Conservation (phyloP, 2,329 filamentous ascomycete genomes). For the Clarireedia paspali region DNA sequence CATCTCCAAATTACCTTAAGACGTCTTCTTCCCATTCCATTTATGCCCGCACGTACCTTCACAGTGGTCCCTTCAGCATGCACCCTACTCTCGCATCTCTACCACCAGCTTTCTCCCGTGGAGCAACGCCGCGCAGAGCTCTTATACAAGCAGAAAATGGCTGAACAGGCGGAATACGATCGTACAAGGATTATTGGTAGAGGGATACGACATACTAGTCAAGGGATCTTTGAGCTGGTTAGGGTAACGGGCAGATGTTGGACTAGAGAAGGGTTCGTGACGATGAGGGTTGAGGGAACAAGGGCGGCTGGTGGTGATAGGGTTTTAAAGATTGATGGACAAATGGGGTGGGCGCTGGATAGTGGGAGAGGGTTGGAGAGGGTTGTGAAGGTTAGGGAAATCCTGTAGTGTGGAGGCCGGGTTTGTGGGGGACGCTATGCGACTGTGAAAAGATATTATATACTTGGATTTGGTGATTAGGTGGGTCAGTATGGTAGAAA, state of each 20-base stretch:
- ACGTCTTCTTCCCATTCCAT: conserved; percentile 25
- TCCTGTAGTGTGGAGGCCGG: too few species aligned
- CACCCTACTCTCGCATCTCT: conserved; percentile 1
- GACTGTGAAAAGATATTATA: too few species aligned
- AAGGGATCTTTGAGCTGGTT: conserved; percentile 37
- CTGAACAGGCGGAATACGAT: conserved; percentile 39
- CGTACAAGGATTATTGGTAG: conserved; percentile 48
- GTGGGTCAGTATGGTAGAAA: too few species aligned
- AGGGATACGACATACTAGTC: conserved; percentile 45
- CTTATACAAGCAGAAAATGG: conserved; percentile 14
- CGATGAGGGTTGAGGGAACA: conserved; percentile 44
- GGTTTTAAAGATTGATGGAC: conserved; percentile 10
- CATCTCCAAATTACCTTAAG: conserved; percentile 42
- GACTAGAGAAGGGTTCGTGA: conserved; percentile 48
- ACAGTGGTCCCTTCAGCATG: conserved; percentile 11
- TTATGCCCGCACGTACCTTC: conserved; percentile 17
- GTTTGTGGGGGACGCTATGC: too few species aligned
- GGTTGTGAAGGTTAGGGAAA: conserved; percentile 33
- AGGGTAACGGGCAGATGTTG: conserved; percentile 41
- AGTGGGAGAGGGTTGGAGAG: conserved; percentile 51
- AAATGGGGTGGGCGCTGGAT: conserved; percentile 54
- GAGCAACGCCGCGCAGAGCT: conserved; percentile 15
- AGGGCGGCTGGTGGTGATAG: conserved; percentile 38
- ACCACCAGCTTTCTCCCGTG: conserved; percentile 11
- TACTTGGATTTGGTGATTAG: too few species aligned